Percentiles rank a stretch among this genome's conserved stretches.
Conservation (phyloP, 306 rosid species). For the Dalbergia oliveri region DNA sequence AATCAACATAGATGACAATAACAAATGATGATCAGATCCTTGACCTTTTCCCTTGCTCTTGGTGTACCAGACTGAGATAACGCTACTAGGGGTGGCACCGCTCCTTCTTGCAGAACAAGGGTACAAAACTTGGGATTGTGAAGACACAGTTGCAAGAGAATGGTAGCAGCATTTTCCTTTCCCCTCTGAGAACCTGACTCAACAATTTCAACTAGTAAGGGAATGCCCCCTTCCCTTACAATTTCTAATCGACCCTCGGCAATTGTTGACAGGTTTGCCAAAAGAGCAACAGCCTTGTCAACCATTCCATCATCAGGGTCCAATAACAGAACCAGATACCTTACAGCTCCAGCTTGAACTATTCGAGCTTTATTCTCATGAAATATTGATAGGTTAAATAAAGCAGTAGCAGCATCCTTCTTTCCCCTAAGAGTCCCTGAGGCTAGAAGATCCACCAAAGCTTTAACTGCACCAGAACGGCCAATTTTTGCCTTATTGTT, state of each 20-base stretch:
- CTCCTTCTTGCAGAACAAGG: conserved; percentile 95
- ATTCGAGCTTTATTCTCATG: conserved; percentile 94
- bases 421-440: conserved; percentile 89
- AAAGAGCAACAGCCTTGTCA: conserved; percentile 92
- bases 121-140: conserved; percentile 81
- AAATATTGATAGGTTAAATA: conserved; percentile 85
- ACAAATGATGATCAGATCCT: conserved; percentile 32
- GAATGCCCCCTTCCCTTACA: conserved; percentile 77
- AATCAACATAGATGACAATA: conserved; percentile 26
- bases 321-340: conserved; percentile 74
- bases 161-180: conserved; percentile 90
- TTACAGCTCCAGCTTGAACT: conserved; percentile 93
- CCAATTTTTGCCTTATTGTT: conserved; percentile 88
- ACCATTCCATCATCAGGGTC: conserved; percentile 80
- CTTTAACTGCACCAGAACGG: conserved; percentile 87
- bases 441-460: conserved; percentile 85
- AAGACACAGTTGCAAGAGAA: conserved; percentile 87
- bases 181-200: conserved; percentile 91
- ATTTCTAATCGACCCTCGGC: conserved; percentile 79
- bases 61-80: conserved; percentile 88
- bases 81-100: conserved; percentile 95
- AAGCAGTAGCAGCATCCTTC: conserved; percentile 96
- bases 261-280: conserved; percentile 88
- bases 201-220: conserved; percentile 81
- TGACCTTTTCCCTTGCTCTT: conserved; percentile 95